Base-by-base conservation (phyloP, 768 basidiomycete genomes). In the Lepiota brunneoincarnata region DNA sequence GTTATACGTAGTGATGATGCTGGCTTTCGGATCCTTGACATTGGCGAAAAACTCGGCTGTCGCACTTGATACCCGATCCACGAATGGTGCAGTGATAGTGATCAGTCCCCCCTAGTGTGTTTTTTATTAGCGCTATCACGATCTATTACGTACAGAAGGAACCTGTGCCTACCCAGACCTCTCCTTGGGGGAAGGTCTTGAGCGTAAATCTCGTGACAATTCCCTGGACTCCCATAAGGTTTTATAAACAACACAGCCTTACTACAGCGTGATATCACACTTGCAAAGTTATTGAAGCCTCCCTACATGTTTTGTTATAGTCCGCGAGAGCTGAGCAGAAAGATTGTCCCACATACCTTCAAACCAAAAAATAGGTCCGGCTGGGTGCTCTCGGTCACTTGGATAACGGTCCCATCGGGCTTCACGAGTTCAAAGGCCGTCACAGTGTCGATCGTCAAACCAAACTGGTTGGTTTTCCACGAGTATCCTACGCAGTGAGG, bases 391-490 rank as follows among this genome's bases (percentile, higher is more conserved):
- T 69, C 53, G 2, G 71, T 75, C 1, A 76, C 72, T 6, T 59
- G 67, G 0, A 65, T 61, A 1, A 81, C 64, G 0, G 67, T 70
- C 6, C 84, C 83, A 57, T 75, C 75, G 0, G 84, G 83, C 48
- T 79, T 68, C 0, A 84, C 84, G 1, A 87, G 69, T 57, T 86
- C 81, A 58, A 68, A 84, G 0, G 75, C 74, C n/a, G 67, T 66
- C 31, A 86, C 71, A 1, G 71, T 83, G 55, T 87, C 85, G n/a
- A 77, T 59, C 0, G 80, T 78, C 46, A 89, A 57, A 11, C 86
- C 85, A 55, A 77, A 71, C 51, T 85, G 81, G 55, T 86, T 85
- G 0, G 81, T 80, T 48, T 75, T 68, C 78, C 79, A 87, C 11
- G 86, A 86, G 59, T 83, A 87, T 2, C 86, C 85, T 75, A 15